Evolutionary conservation across 2,329 filamentous ascomycete genomes (phyloP).

Genomic region (Alternaria sp.): DNA sequence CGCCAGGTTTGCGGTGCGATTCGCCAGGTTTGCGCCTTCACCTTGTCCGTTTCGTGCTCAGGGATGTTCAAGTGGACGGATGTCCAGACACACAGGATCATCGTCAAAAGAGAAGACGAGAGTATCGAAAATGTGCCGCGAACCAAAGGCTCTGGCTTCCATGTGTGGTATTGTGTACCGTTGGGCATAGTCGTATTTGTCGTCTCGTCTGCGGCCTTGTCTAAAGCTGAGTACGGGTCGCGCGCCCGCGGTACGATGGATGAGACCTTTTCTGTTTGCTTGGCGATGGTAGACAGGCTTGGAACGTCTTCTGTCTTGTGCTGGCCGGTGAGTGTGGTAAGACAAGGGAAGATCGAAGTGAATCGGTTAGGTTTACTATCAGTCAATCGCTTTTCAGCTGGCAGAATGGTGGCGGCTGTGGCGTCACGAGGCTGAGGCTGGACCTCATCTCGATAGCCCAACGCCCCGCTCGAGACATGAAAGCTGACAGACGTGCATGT

Average conservation of each 20-base stretch:
- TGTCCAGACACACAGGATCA: background rate
- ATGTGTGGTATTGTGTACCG: background rate
- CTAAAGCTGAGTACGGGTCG: background rate
- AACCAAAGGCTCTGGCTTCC: background rate
- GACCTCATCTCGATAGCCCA: background rate
- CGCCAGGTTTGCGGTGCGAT: background rate
- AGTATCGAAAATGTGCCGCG: background rate
- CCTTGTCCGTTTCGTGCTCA: no score
- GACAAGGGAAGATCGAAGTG: background rate
- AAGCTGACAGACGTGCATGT: background rate
- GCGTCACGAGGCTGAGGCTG: background rate
- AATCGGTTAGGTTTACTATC: no score
- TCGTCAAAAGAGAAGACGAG: background rate
- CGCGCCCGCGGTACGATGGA: background rate
- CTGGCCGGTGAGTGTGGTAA: background rate
- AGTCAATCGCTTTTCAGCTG: background rate
- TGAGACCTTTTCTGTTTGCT: background rate
- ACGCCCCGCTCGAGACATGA: background rate
- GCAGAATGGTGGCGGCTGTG: background rate
- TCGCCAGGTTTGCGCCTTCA: no score
- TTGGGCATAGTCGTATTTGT: background rate
- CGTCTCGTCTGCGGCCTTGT: background rate
- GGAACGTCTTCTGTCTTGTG: background rate
- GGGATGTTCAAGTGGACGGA: background rate
- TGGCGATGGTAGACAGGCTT: no score